Evolutionary conservation across 75 land plant species (phyloP), one percentile per base, ranked within the genome.

Genomic region (Pseudotsuga menziesii): DNA sequence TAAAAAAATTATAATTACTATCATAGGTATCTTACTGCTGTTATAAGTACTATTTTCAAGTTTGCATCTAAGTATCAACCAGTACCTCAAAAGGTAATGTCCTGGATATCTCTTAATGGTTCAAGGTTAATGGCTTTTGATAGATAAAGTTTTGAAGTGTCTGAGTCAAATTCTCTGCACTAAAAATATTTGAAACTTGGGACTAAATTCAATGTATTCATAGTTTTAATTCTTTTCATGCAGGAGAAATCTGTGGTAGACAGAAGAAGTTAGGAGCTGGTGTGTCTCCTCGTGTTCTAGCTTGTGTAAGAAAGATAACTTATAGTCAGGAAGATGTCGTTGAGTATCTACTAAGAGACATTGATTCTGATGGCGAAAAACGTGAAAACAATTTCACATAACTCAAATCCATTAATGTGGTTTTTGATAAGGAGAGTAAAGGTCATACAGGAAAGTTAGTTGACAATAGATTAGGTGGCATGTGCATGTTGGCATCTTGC

Each of bases 241-340:
- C 79, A 7, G 76, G 52, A 66, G 86, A 85, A 25, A 74, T 86
- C 8, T 73, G 85, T 78, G 78, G 70, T 57, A 76, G 85, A 82
- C 79, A 83, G 20, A 86, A 86, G 63, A 70, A 56, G 62, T 75
- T 86, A 64, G 88, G 88, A 14, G 77, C 85, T 62, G 72, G 73
- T 73, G 82, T 83, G 15, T 83, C 85, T 61, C 85, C 86, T 54
- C 78, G 71, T 39, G 86, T 86, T 14, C 76, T 86, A 44, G 88
- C 83, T 80, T 78, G 80, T 55, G 74, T 86, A 56, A 80, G 88
- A 61, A 77, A 72, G 61, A 83, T 77, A 58, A 66, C 80, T 29
- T 59, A 74, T 59, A 83, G 76, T 44, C 55, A 69, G 48, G 58
- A 56, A 14, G 88, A 76, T 67, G 85, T 83, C 25, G 88, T 82